Percentiles rank a stretch among this genome's conserved stretches.
Conservation (phyloP, 106 monocot genomes). For the Dendrobium catenatum region DNA sequence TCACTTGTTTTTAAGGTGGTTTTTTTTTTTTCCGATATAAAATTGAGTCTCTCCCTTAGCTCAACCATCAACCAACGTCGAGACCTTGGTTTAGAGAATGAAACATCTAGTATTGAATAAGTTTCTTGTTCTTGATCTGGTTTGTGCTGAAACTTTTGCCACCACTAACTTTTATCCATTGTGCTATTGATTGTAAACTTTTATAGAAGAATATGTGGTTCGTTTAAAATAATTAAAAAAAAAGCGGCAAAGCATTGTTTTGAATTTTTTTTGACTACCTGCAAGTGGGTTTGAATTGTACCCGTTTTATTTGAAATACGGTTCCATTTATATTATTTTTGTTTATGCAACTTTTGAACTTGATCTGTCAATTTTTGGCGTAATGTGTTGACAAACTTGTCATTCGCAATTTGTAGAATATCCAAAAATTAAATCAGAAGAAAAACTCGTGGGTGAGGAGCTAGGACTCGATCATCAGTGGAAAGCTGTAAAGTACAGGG, state of each 20-base stretch:
- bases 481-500: constrained; percentile 56
- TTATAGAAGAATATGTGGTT: too few relatives aligned
- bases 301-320: too few relatives aligned
- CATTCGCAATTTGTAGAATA: constrained; percentile 50
- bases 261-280: neutral
- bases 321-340: too few relatives aligned
- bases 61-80: neutral
- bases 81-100: neutral
- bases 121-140: too few relatives aligned
- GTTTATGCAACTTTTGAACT: neutral
- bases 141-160: too few relatives aligned
- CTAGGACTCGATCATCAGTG: constrained; percentile 46
- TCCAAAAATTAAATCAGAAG: constrained; percentile 62
- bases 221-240: neutral
- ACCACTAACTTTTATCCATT: neutral
- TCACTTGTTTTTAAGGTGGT: too few relatives aligned
- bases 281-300: too few relatives aligned
- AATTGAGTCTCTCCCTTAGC: neutral
- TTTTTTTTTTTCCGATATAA: neutral
- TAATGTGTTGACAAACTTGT: neutral
- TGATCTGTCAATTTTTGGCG: neutral
- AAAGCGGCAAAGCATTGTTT: neutral
- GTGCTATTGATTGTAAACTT: neutral
- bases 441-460: constrained; percentile 59
- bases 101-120: neutral